Conservation (phyloP, 2,329 filamentous ascomycete genomes). For the Thielaviopsis ethacetica region DNA sequence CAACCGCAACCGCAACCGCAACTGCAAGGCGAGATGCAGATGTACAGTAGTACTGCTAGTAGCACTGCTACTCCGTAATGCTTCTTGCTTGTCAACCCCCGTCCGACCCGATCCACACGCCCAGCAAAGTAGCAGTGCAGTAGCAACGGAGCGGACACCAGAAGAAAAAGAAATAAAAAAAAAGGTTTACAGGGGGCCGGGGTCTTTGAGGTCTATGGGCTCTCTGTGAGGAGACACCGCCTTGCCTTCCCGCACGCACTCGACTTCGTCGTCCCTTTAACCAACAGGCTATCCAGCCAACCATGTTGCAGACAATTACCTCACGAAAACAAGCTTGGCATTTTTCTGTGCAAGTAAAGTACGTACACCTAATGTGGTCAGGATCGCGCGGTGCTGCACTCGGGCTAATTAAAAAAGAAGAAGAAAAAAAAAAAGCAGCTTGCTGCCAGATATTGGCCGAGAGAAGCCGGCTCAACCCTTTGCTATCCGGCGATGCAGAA, state of each 20-base stretch:
- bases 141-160: too few relatives aligned
- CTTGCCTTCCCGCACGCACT: too few relatives aligned
- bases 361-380: neutral
- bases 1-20: too few relatives aligned
- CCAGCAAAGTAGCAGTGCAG: too few relatives aligned
- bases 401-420: neutral
- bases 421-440: too few relatives aligned
- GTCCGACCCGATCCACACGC: too few relatives aligned
- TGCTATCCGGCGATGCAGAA: neutral
- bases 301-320: neutral
- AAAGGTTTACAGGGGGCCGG: neutral
- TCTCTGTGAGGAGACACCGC: too few relatives aligned
- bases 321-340: neutral
- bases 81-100: too few relatives aligned
- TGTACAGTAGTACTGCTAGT: too few relatives aligned
- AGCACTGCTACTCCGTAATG: too few relatives aligned
- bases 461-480: neutral
- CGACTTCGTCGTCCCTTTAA: too few relatives aligned
- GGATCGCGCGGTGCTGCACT: neutral
- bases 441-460: neutral
- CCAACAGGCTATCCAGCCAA: neutral
- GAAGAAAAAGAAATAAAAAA: neutral
- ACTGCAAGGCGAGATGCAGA: too few relatives aligned
- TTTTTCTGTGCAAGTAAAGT: neutral
- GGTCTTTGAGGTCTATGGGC: neutral